A percentile compares a stretch with the other conserved stretches of the same genome.
Evolutionary conservation across 2,329 filamentous ascomycete genomes (phyloP).

Genomic region (Lizonia empirigonia): DNA sequence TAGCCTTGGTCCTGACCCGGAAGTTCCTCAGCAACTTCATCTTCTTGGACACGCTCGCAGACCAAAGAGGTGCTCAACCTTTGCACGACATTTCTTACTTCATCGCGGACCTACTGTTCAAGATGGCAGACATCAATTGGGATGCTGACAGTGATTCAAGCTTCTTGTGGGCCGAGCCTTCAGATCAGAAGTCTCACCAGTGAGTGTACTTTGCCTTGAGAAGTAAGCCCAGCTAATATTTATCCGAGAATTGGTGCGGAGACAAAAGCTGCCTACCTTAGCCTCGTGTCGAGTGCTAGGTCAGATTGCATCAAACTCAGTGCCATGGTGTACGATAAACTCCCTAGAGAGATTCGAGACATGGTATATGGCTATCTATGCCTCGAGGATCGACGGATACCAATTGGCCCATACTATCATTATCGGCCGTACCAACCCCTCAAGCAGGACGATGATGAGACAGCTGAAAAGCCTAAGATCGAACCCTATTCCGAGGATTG

Average conservation of each 20-base stretch:
- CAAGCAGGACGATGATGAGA: not conserved
- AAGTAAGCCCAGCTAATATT: not conserved
- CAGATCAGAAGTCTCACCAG: not conserved
- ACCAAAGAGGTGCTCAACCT: no score
- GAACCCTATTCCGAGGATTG: not conserved
- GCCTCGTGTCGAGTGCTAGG: not conserved
- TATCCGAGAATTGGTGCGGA: not conserved
- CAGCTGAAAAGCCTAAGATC: not conserved
- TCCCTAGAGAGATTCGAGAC: conserved; percentile 29
- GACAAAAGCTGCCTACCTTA: not conserved
- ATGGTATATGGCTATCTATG: conserved; percentile 31
- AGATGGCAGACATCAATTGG: not conserved
- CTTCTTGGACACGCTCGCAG: no score
- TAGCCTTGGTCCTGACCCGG: no score
- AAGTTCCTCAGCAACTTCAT: no score
- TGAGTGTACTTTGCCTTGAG: not conserved
- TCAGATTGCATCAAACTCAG: conserved; percentile 22
- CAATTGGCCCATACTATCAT: conserved; percentile 32
- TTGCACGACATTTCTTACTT: no score
- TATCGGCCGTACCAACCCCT: conserved; percentile 22
- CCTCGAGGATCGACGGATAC: conserved; percentile 29
- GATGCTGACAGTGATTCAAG: not conserved
- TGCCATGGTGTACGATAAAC: conserved; percentile 25
- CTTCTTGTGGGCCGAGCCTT: not conserved
- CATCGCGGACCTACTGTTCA: not conserved